Conservation (phyloP, 176 grass and related monocot genomes). For the Bromus sterilis region DNA sequence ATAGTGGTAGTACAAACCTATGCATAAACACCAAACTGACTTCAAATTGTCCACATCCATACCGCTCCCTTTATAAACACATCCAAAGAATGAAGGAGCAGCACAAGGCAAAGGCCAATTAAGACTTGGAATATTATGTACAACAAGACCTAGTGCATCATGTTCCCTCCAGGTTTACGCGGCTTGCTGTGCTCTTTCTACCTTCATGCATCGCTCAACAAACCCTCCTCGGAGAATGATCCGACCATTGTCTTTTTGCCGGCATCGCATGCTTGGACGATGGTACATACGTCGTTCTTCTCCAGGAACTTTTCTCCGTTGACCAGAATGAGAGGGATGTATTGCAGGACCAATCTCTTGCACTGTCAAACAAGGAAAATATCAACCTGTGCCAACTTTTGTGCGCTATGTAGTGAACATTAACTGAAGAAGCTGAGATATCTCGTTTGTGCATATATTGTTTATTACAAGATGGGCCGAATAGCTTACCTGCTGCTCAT, state of each 20-base stretch:
- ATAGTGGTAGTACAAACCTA: not conserved
- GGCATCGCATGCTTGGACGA: constrained; percentile 44
- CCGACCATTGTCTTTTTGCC: not conserved
- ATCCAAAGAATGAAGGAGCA: not conserved
- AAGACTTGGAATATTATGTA: constrained; percentile 7
- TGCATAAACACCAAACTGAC: not conserved
- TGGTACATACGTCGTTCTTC: constrained; percentile 65
- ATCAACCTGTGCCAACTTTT: not conserved
- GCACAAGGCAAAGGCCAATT: not conserved
- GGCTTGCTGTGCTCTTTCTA: not conserved
- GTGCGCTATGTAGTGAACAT: not conserved
- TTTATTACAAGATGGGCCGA: not conserved
- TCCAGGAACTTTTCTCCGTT: constrained; percentile 89
- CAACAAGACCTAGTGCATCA: not conserved
- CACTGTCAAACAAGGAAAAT: constrained; percentile 39
- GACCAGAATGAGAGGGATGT: constrained; percentile 69
- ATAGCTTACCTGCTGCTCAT: constrained; percentile 66
- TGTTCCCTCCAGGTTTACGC: not conserved
- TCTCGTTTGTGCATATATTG: not conserved
- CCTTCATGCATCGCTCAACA: constrained; percentile 41
- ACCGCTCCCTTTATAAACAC: not conserved
- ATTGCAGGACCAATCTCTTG: constrained; percentile 85
- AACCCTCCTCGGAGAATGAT: not conserved
- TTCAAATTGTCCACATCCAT: too few relatives aligned
- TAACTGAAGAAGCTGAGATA: not conserved